phyloP scores from a whole-genome alignment of 139 green algal species.

The Chlorella sp. region DNA sequence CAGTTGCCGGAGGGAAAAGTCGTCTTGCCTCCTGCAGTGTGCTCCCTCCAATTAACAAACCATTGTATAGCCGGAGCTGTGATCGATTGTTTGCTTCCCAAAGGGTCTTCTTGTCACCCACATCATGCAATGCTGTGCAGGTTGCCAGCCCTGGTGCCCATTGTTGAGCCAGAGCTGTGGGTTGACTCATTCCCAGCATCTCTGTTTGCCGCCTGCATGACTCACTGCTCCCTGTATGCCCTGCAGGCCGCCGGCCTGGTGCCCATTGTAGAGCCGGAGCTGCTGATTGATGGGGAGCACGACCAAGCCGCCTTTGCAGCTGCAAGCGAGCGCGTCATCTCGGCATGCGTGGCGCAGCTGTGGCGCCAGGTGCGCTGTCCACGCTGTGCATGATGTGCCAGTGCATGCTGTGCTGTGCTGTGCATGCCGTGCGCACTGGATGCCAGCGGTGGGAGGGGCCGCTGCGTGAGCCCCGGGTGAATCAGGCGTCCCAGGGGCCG shows the following conservation, averaged over 20 bases:
- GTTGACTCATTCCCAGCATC: background rate
- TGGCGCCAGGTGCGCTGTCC: slow-evolving; percentile 37
- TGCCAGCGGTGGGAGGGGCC: background rate
- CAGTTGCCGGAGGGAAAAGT: slow-evolving; percentile 92
- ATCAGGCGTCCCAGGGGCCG: no score
- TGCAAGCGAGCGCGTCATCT: slow-evolving; percentile 52
- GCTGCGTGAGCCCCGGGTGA: no score
- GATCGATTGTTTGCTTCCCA: no score
- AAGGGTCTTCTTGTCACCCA: no score
- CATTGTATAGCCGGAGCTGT: no score
- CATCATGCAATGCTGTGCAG: no score
- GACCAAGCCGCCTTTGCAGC: slow-evolving; percentile 53
- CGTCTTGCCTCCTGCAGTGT: no score
- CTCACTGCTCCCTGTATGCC: background rate
- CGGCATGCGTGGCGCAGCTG: slow-evolving; percentile 65
- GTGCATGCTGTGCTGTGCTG: no score
- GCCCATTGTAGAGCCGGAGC: slow-evolving; percentile 97
- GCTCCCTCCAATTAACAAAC: no score
- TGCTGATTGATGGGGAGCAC: slow-evolving; percentile 94
- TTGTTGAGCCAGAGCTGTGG: background rate
- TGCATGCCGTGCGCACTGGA: background rate
- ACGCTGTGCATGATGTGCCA: background rate
- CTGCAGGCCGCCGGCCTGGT: slow-evolving; percentile 79
- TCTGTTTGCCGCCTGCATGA: slow-evolving; percentile 28
- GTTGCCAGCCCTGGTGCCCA: no score